Evolutionary conservation across 1,284 basidiomycete species (phyloP), one percentile per base, ranked within the genome.

Genomic region (Cutaneotrichosporon daszewskae): DNA sequence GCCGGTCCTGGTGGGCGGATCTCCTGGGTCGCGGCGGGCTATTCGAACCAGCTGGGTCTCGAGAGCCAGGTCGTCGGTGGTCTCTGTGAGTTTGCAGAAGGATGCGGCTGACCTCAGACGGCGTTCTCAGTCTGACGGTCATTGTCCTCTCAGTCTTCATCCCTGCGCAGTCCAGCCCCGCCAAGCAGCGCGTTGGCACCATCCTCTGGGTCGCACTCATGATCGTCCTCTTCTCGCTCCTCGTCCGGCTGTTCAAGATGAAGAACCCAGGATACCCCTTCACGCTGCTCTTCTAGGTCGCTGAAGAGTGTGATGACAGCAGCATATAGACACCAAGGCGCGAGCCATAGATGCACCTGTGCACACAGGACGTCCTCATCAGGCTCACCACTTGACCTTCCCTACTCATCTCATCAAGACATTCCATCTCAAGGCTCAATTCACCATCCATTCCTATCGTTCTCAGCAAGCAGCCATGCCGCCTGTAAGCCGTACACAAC

Each of bases 131-230:
- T 1, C 79, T 84, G 49, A 77, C 87, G 11, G 84, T 92, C 72
- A 69, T 95, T 47, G 87, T 89, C 72, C 76, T 97, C 41, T 85
- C 82, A 1, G 71, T 87, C 40, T 78, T 90, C 44, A 81, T 90
- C 27, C 92, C 94, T 1, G 77, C 79, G 43, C 84, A 94, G 66
- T 69, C 77, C 31, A 87, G 87, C 16, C 79, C 85, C 0, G 62
- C 71, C 32, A 81, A 84, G 47, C 94, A 98, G 68, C 79, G 87
- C 25, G 64, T 84, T 19, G 91, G 91, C 57, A 76, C 95, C 19
- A 94, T 94, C 66, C 76, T 96, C 27, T 97, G 90, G 89, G 80
- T 82, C 2, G 80, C 76, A 2, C 82, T 96, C 45, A 77, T 87
- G 47, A 73, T 95, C 66, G 75, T 90, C 57, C 77, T 95, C 47